Conservation (phyloP, 2,329 filamentous ascomycete genomes). For the Fusarium sp. region DNA sequence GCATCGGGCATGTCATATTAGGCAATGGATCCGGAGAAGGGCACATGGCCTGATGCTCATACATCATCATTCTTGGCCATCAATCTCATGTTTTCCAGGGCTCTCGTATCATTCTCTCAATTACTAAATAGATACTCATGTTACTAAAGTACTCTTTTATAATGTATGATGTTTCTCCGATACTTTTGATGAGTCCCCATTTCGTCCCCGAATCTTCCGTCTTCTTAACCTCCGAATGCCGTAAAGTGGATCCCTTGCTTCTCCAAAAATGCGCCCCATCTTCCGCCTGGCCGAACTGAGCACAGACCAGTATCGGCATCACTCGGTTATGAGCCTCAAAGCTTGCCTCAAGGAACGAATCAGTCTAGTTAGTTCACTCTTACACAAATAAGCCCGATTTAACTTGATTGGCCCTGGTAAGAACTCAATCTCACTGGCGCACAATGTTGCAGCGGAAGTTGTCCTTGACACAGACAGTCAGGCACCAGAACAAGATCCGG, state of each 20-base stretch:
- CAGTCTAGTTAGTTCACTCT: not conserved
- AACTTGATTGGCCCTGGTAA: not conserved
- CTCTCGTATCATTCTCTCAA: not conserved
- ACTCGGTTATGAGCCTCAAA: slow-evolving; percentile 38
- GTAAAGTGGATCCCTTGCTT: slow-evolving; percentile 22
- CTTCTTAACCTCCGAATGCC: slow-evolving; percentile 3
- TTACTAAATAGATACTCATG: rapidly evolving
- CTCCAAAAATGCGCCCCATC: slow-evolving; percentile 29
- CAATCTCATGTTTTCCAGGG: not conserved
- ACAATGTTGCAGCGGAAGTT: not conserved
- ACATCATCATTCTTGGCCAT: not conserved
- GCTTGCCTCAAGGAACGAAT: not conserved
- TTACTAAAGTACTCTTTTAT: not conserved
- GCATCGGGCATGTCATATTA: slow-evolving; percentile 30
- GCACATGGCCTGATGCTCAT: slow-evolving; percentile 32
- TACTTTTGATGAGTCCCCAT: not conserved
- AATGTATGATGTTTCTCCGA: not conserved
- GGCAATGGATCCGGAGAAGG: slow-evolving; percentile 19
- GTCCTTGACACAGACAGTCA: not conserved
- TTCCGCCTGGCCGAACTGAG: slow-evolving; percentile 45
- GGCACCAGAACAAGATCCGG: slow-evolving; percentile 19
- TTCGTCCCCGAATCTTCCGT: not conserved
- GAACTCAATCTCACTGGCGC: not conserved
- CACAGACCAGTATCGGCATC: slow-evolving; percentile 46
- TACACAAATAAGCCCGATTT: not conserved